Evolutionary conservation across 2,329 filamentous ascomycete genomes (phyloP).

Genomic region (Tolypocladium endophyticum): DNA sequence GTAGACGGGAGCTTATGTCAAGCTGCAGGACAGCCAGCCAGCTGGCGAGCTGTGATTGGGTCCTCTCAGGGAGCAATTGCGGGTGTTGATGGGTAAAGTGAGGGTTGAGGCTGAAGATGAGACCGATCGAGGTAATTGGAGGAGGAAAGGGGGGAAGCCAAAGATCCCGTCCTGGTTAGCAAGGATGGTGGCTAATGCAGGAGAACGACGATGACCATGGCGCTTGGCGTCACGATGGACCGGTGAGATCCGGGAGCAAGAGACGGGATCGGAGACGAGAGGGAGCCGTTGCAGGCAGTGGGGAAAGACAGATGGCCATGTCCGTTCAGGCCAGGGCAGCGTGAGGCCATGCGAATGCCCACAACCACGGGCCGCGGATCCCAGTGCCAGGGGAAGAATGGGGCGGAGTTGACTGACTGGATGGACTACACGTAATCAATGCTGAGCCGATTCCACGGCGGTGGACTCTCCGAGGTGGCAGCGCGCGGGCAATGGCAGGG

Average conservation of each 20-base stretch:
- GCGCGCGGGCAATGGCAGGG: neutral
- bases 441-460: neutral
- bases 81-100: constrained; percentile 8
- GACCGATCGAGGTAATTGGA: neutral
- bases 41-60: constrained; percentile 25
- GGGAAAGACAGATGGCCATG: neutral
- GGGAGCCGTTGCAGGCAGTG: neutral
- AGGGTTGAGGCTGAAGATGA: neutral
- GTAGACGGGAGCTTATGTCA: neutral
- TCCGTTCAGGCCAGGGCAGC: neutral
- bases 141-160: neutral
- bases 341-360: neutral
- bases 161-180: neutral
- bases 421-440: neutral
- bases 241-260: neutral
- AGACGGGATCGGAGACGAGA: neutral
- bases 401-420: neutral
- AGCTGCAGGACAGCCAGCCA: constrained; percentile 12
- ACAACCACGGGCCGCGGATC: neutral
- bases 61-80: constrained; percentile 3
- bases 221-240: neutral
- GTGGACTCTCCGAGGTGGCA: neutral
- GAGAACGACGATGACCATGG: neutral
- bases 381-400: neutral
- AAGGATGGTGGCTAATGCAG: neutral